A percentile compares a stretch with the other conserved stretches of the same genome.
Evolutionary conservation across 2,329 filamentous ascomycete species (phyloP).

Genomic region (Aspergillus thermomutatus): DNA sequence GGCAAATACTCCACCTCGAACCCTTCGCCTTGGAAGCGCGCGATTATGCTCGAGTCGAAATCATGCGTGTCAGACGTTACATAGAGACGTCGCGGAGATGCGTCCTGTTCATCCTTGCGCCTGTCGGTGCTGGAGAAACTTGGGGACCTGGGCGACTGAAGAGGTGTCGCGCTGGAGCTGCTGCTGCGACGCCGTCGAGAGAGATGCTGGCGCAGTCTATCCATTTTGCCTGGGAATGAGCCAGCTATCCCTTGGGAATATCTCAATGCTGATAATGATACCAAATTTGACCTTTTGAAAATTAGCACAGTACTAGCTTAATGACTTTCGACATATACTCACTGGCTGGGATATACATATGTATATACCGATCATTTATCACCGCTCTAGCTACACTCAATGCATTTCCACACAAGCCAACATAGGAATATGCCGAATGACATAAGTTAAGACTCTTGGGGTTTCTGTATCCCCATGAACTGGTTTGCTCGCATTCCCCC

Average conservation of each 20-base stretch:
- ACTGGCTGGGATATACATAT: too few relatives aligned
- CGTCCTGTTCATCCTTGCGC: conserved; percentile 12
- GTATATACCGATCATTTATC: too few relatives aligned
- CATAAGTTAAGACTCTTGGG: conserved; percentile 1
- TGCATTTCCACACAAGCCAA: neutral
- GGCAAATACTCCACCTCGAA: conserved; percentile 56
- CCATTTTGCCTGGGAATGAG: conserved; percentile 2
- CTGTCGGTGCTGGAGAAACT: conserved; percentile 1
- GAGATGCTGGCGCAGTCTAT: conserved; percentile 14
- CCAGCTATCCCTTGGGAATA: too few relatives aligned
- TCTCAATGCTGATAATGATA: neutral
- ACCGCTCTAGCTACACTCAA: neutral
- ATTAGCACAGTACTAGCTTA: neutral
- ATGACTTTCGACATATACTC: neutral
- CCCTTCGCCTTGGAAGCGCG: conserved; percentile 56
- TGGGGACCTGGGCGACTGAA: conserved; percentile 4
- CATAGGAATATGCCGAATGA: neutral
- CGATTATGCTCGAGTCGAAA: conserved; percentile 52
- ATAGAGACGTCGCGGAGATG: conserved; percentile 23
- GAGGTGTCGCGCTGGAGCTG: conserved; percentile 1
- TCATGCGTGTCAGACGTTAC: conserved; percentile 28
- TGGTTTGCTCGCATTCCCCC: neutral
- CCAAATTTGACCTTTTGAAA: neutral
- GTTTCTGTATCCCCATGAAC: neutral
- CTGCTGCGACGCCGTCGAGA: conserved; percentile 14